These are phyloP conservation scores for Physcomitrium patens DNA, from an alignment of 225 moss, liverwort and hornwort species.

Conservation along the genomic window DNA sequence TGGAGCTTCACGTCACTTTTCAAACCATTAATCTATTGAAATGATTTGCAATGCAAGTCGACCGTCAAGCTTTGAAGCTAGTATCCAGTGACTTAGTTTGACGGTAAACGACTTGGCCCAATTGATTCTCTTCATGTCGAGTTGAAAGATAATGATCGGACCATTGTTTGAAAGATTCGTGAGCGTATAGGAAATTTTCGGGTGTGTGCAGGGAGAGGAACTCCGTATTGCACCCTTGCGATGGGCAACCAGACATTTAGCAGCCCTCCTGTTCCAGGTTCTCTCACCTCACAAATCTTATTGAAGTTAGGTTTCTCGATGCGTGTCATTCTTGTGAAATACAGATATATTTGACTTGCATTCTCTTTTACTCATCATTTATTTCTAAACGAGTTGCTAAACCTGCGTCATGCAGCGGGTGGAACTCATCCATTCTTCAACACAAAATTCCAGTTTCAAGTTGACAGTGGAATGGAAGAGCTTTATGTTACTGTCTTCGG, in stretches of 20 bases:
- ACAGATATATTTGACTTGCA: neutral
- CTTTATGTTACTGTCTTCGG: conserved; percentile 33
- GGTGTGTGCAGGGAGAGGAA: conserved; percentile 47
- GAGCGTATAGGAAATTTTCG: neutral
- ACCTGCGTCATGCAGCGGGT: conserved; percentile 32
- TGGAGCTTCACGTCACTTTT: too few species aligned
- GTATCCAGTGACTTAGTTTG: too few species aligned
- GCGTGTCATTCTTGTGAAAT: conserved; percentile 1
- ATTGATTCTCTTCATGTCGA: too few species aligned
- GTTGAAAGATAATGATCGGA: neutral
- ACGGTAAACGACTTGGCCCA: too few species aligned
- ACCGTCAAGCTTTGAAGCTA: too few species aligned
- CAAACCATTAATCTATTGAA: too few species aligned
- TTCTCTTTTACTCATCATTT: neutral
- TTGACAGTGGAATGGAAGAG: conserved; percentile 34
- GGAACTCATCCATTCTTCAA: conserved; percentile 50
- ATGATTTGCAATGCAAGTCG: too few species aligned
- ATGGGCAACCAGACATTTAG: conserved; percentile 27
- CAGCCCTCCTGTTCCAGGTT: conserved; percentile 41
- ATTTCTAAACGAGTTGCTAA: neutral
- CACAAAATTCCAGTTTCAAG: conserved; percentile 25
- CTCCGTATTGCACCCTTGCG: conserved; percentile 50
- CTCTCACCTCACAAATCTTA: neutral
- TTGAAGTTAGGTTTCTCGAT: neutral
- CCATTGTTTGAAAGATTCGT: neutral